Evolutionary conservation across 148 eudicot species (phyloP), one percentile per base, ranked within the genome.

Genomic region (Oxyria digyna): DNA sequence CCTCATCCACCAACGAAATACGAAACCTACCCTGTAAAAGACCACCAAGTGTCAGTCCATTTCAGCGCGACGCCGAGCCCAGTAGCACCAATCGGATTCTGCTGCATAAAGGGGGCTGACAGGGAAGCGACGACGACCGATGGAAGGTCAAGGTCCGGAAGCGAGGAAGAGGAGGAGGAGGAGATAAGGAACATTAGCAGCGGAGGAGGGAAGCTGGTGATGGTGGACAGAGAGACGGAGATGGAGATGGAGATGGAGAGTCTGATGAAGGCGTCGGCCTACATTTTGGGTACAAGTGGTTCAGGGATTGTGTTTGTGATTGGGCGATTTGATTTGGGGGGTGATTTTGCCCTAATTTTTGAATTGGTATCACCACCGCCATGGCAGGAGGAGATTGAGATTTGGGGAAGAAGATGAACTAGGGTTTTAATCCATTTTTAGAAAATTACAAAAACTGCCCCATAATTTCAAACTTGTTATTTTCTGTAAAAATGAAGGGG

Each of bases 161-260:
- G 77, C 14, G 87, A 89, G 3, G 49, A 26, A 0, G 70, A 68
- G 11, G 21, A 37, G 15, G 71, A 45, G 1, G 66, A 15, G 13
- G 75, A 49, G 76, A 20, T 18, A 23, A 54, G 13, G 54, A 55
- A 59, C 3, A 74, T 17, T 42, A 67, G 85, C 67, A 29, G 82
- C 13, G 75, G 79, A 1, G 78, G 72, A 0, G 85, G 79, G 37
- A 42, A 67, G 6, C 64, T 90, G 72, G 83, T 88, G 71, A 85
- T 94, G 95, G 91, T 94, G 42, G 99, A 90, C 35, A 97, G 96
- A 0, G 97, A 94, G 77, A 90, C 92, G 45, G 82, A 88, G n/a
- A n/a, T n/a, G n/a, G n/a, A n/a, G 79, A 48, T 94, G 6, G 97
- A 94, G 24, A 55, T 79, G 15, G 99, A 94, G 84, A 94, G 86